Conservation (phyloP, 2,329 filamentous ascomycete species). For the Ascochyta pisi region DNA sequence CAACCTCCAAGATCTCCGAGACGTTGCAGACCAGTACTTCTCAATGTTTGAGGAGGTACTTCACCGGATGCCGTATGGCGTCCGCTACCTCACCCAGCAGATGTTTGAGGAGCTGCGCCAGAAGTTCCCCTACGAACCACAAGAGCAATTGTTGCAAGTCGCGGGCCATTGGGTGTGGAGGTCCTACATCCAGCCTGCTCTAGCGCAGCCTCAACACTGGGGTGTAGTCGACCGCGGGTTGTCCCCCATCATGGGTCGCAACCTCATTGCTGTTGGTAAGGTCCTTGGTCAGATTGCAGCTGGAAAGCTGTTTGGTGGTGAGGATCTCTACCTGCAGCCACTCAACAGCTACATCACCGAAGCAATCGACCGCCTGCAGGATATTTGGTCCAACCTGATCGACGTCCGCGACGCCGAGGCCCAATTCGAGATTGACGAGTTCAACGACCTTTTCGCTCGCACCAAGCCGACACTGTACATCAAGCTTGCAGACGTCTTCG, state of each 20-base stretch:
- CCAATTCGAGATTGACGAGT: conserved; percentile 98
- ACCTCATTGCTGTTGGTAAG: conserved; percentile 88
- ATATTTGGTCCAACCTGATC: conserved; percentile 79
- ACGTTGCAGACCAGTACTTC: conserved; percentile 93
- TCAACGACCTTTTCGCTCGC: conserved; percentile 95
- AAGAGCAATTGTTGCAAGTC: conserved; percentile 78
- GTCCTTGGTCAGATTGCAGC: conserved; percentile 87
- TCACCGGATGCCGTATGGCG: conserved; percentile 88
- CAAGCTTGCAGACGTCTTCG: conserved; percentile 97
- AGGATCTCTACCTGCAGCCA: conserved; percentile 94
- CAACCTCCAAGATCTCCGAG: conserved; percentile 89
- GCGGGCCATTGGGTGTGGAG: conserved; percentile 94
- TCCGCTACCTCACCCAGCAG: conserved; percentile 86
- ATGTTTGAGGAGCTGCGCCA: conserved; percentile 79
- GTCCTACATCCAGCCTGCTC: conserved; percentile 87
- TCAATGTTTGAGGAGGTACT: conserved; percentile 80
- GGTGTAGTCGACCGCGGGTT: conserved; percentile 90
- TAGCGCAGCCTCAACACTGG: conserved; percentile 89
- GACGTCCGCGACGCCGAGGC: conserved; percentile 84
- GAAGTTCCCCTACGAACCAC: conserved; percentile 81
- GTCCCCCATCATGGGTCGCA: conserved; percentile 90
- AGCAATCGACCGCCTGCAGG: conserved; percentile 78
- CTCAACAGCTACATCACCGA: conserved; percentile 90
- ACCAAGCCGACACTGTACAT: conserved; percentile 99
- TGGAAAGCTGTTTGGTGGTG: conserved; percentile 89